Evolutionary conservation across 2,329 filamentous ascomycete genomes (phyloP).

Genomic region (Fusarium sp.): DNA sequence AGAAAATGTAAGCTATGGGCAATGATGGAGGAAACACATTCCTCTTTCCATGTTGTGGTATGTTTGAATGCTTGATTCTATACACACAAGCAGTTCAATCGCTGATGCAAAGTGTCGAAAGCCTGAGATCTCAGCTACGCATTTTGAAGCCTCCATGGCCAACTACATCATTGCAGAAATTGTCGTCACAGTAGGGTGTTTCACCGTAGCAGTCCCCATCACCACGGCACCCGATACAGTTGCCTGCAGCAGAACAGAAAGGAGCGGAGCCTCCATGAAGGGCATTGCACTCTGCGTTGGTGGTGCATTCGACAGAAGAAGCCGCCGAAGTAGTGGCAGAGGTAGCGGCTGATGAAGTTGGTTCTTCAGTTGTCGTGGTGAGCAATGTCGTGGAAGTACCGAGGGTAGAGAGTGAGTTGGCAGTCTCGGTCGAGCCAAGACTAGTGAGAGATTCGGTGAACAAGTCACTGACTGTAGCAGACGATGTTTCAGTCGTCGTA

Average conservation of each 20-base stretch:
- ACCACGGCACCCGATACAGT: not conserved
- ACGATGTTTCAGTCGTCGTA: not conserved
- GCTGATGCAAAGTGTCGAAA: not conserved
- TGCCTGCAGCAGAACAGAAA: not conserved
- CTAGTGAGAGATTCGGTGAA: not conserved
- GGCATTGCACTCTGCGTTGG: not conserved
- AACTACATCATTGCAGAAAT: not conserved
- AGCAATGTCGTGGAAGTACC: not conserved
- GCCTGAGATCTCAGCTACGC: not conserved
- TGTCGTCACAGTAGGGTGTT: not conserved
- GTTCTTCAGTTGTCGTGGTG: not conserved
- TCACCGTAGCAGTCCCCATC: not conserved
- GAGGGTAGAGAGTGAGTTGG: not conserved
- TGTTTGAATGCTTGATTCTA: not conserved
- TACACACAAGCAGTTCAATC: not conserved
- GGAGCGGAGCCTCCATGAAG: not conserved
- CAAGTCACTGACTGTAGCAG: not conserved
- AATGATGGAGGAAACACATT: not conserved
- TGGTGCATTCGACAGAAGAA: not conserved
- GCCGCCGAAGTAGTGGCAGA: not conserved
- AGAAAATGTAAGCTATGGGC: not conserved
- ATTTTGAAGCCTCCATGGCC: not conserved
- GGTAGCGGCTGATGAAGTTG: not conserved
- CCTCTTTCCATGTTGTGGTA: not conserved
- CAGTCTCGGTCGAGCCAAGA: not conserved